Conservation (phyloP, 768 basidiomycete genomes). For the Gelatoporia subvermispora region DNA sequence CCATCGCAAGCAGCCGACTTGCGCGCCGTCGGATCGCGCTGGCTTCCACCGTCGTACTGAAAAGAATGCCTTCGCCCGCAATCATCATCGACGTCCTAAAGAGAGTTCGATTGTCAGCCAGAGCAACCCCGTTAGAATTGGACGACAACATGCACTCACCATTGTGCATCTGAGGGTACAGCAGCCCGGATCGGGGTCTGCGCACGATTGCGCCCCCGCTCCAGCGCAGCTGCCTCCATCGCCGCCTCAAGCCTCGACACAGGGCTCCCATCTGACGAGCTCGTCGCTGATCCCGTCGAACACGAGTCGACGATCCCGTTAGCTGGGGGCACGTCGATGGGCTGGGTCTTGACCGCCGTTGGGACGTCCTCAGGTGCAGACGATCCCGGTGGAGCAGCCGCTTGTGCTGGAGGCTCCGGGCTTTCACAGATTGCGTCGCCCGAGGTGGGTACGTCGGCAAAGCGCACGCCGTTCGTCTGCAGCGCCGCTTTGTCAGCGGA, state of each 20-base stretch:
- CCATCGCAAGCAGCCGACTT: conserved; percentile 49
- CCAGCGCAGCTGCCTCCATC: conserved; percentile 29
- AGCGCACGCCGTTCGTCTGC: conserved; percentile 17
- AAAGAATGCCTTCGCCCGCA: conserved; percentile 45
- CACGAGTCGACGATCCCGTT: conserved; percentile 21
- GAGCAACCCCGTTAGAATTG: not conserved
- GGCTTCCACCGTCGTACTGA: conserved; percentile 49
- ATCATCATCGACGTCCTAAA: conserved; percentile 34
- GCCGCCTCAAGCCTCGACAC: conserved; percentile 31
- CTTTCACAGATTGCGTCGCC: too few relatives aligned
- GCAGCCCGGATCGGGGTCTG: conserved; percentile 52
- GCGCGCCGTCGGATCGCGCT: conserved; percentile 51
- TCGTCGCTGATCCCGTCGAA: conserved; percentile 36
- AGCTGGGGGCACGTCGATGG: conserved; percentile 22
- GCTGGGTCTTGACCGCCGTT: conserved; percentile 11
- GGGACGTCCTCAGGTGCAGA: conserved; percentile 14
- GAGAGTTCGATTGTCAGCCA: not conserved
- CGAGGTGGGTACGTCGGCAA: conserved; percentile 9
- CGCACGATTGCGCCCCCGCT: conserved; percentile 49
- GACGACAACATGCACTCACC: conserved; percentile 31
- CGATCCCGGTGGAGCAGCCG: conserved; percentile 12
- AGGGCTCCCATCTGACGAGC: conserved; percentile 47
- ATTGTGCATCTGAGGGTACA: conserved; percentile 31
- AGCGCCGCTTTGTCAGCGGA: not conserved
- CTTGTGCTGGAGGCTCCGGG: conserved; percentile 4